phyloP scores from a whole-genome alignment of 495 filamentous ascomycete genomes.

The Xeromyces bisporus region DNA sequence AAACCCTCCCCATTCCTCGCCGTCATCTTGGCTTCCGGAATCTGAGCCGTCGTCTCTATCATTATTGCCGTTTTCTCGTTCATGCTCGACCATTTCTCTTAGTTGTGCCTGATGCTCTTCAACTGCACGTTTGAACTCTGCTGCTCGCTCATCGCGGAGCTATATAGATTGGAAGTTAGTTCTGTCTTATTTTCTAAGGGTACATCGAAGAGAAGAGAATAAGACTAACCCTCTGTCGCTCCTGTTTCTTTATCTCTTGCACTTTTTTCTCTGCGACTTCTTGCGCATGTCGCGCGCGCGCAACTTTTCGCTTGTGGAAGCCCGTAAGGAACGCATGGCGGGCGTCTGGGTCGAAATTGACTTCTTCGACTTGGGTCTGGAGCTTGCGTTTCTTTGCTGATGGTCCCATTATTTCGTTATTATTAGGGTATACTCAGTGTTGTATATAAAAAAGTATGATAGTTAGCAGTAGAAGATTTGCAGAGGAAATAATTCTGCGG shows the following conservation, averaged over 20 bases:
- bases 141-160: constrained; percentile 64
- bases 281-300: constrained; percentile 67
- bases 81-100: constrained; percentile 34
- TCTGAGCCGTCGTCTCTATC: constrained; percentile 24
- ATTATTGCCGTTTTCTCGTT: constrained; percentile 29
- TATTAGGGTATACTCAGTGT: too few species aligned
- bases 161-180: constrained; percentile 17
- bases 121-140: constrained; percentile 64
- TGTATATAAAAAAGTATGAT: too few species aligned
- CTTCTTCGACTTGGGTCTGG: constrained; percentile 47
- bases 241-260: constrained; percentile 50
- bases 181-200: background rate
- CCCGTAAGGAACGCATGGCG: constrained; percentile 80
- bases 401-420: constrained; percentile 21
- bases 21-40: constrained; percentile 17
- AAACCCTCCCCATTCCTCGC: constrained; percentile 47
- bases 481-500: too few species aligned
- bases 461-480: too few species aligned
- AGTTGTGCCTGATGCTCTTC: constrained; percentile 48
- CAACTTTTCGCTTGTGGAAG: constrained; percentile 88
- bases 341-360: constrained; percentile 63
- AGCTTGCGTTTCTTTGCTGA: constrained; percentile 49
- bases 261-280: constrained; percentile 56
- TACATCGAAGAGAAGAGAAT: background rate
- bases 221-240: constrained; percentile 49